Evolutionary conservation across 2,329 filamentous ascomycete species (phyloP).

Genomic region (Aspergillus neoniger): DNA sequence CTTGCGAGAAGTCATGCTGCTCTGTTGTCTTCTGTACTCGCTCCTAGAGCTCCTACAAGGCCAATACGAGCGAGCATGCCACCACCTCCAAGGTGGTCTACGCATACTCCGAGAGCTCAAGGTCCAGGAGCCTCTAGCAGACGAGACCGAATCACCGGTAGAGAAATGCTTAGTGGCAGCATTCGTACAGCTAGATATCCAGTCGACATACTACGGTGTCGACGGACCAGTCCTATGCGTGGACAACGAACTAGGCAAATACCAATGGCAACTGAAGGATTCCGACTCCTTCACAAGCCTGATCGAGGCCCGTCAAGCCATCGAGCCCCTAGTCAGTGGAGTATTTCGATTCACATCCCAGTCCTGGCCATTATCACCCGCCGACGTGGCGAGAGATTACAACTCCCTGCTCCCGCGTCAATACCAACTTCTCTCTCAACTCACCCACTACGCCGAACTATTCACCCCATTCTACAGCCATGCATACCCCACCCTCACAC

Average conservation of each 20-base stretch:
- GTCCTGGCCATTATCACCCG: not conserved
- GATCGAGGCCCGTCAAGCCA: not conserved
- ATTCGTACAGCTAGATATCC: constrained; percentile 7
- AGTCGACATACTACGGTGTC: not conserved
- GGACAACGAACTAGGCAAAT: not conserved
- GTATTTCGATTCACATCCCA: not conserved
- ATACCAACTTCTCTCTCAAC: not conserved
- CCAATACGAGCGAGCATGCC: constrained; percentile 7
- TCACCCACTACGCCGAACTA: not conserved
- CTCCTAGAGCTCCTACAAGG: constrained; percentile 1
- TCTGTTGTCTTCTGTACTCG: constrained; percentile 9
- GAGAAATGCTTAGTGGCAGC: constrained; percentile 4
- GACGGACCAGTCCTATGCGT: not conserved
- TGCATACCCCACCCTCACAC: not conserved
- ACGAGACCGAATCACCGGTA: not conserved
- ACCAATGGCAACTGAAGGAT: not conserved
- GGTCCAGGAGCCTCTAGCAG: not conserved
- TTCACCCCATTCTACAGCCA: not conserved
- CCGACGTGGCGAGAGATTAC: not conserved
- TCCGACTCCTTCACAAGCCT: not conserved
- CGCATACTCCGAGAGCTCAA: not conserved
- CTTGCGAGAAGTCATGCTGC: not conserved
- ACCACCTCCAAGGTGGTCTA: constrained; percentile 6
- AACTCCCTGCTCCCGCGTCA: not conserved
- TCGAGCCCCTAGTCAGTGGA: not conserved